Evolutionary conservation across 192 early-diverging fungal species (phyloP).

Genomic region (Umbelopsis sp.): DNA sequence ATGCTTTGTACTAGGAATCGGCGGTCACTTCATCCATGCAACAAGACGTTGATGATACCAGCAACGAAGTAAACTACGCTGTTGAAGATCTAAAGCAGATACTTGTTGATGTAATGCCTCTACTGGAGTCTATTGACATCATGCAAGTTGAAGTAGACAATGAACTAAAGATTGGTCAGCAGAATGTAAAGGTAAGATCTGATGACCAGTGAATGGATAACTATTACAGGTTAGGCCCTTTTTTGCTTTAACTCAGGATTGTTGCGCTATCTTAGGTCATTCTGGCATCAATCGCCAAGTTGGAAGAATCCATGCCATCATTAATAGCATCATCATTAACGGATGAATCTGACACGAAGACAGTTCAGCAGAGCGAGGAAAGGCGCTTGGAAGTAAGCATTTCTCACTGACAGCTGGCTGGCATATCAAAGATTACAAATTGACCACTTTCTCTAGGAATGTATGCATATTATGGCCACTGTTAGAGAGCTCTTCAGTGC

Average conservation of each 20-base stretch:
- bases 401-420: background rate
- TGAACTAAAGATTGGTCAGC: slow-evolving; percentile 28
- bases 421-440: background rate
- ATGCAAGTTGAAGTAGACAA: slow-evolving; percentile 40
- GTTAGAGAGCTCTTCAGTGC: slow-evolving; percentile 5
- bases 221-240: no score
- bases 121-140: slow-evolving; percentile 39
- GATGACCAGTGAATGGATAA: no score
- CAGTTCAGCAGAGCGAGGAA: background rate
- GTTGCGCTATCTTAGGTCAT: background rate
- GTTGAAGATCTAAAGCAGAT: slow-evolving; percentile 21
- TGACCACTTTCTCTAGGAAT: background rate
- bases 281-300: background rate
- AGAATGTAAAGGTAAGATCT: slow-evolving; percentile 35
- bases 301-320: slow-evolving; percentile 1
- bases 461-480: background rate
- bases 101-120: slow-evolving; percentile 26
- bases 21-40: background rate
- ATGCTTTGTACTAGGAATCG: no score
- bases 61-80: slow-evolving; percentile 10
- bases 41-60: slow-evolving; percentile 18
- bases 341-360: background rate
- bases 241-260: background rate
- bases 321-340: background rate
- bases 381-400: background rate